phyloP scores from a whole-genome alignment of 169 alveolate species.

The Theileria annulata region DNA sequence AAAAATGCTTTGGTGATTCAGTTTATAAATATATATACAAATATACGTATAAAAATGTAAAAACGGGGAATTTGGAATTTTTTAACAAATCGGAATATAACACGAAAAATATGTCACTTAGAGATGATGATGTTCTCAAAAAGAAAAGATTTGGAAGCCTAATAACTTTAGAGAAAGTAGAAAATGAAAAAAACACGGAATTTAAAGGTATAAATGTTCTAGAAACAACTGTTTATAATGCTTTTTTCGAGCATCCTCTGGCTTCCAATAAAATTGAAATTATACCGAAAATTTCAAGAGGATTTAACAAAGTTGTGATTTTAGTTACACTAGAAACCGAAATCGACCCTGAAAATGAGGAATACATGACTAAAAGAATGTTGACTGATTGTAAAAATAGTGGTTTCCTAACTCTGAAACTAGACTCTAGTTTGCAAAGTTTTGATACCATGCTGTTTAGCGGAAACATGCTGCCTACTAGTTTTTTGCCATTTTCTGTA shows the following conservation, averaged over 20 bases:
- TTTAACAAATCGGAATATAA: background rate
- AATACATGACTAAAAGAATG: constrained; percentile 6
- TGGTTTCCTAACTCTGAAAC: constrained; percentile 30
- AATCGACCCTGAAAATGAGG: background rate
- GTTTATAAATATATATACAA: constrained; percentile 5
- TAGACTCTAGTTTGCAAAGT: constrained; percentile 34
- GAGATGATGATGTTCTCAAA: constrained; percentile 6
- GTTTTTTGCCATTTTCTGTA: constrained; percentile 41
- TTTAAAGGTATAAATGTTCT: background rate
- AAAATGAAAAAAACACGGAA: background rate
- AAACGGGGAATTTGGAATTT: background rate
- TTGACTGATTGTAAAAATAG: constrained; percentile 18
- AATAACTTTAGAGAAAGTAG: constrained; percentile 25
- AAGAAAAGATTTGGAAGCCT: constrained; percentile 31
- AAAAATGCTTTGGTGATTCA: constrained; percentile 20
- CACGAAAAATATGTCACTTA: background rate
- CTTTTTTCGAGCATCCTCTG: constrained; percentile 24
- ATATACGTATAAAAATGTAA: constrained; percentile 6
- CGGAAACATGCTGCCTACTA: constrained; percentile 42
- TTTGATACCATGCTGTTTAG: constrained; percentile 65
- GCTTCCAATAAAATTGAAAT: constrained; percentile 32
- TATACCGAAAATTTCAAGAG: constrained; percentile 28
- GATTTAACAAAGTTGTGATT: constrained; percentile 32
- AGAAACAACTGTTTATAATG: constrained; percentile 37
- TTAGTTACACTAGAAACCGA: constrained; percentile 28